phyloP scores from a whole-genome alignment of 2,329 filamentous ascomycete genomes.

The Aspergillus pseudoglaucus region DNA sequence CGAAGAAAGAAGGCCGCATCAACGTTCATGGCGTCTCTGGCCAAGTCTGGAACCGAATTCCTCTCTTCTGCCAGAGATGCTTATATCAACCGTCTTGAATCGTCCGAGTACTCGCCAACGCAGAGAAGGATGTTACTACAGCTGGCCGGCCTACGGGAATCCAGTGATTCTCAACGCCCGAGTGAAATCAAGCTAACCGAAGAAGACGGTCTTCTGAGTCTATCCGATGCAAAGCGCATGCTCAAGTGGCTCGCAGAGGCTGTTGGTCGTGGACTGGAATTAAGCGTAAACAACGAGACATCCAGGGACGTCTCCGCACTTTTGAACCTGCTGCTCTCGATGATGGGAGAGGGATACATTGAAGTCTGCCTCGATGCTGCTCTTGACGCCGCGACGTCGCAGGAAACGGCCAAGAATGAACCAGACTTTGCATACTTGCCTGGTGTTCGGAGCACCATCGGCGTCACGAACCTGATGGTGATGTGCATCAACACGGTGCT shows the following conservation, averaged over 20 bases:
- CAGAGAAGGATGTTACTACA: slow-evolving; percentile 87
- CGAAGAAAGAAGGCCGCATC: slow-evolving; percentile 77
- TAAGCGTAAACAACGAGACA: slow-evolving; percentile 81
- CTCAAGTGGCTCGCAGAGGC: slow-evolving; percentile 95
- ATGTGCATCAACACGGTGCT: slow-evolving; percentile 87
- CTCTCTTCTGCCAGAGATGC: slow-evolving; percentile 83
- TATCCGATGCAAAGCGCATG: slow-evolving; percentile 94
- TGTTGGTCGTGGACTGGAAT: slow-evolving; percentile 80
- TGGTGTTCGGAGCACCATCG: slow-evolving; percentile 72
- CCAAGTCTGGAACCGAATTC: slow-evolving; percentile 82
- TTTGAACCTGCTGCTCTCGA: slow-evolving; percentile 72
- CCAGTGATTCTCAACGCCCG: slow-evolving; percentile 58
- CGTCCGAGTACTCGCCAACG: slow-evolving; percentile 76
- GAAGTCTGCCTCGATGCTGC: slow-evolving; percentile 62
- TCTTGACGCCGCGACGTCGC: slow-evolving; percentile 65
- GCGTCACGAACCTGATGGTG: slow-evolving; percentile 86
- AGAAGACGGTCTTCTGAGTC: slow-evolving; percentile 74
- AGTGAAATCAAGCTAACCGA: slow-evolving; percentile 87
- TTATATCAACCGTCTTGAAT: slow-evolving; percentile 82
- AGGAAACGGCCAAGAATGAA: slow-evolving; percentile 74
- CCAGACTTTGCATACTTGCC: slow-evolving; percentile 82
- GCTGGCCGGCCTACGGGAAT: slow-evolving; percentile 73
- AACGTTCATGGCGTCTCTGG: slow-evolving; percentile 86
- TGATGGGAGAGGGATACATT: slow-evolving; percentile 77
- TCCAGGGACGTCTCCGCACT: slow-evolving; percentile 88